phyloP scores from a whole-genome alignment of 2,329 filamentous ascomycete species.

The Onygenales sp. region DNA sequence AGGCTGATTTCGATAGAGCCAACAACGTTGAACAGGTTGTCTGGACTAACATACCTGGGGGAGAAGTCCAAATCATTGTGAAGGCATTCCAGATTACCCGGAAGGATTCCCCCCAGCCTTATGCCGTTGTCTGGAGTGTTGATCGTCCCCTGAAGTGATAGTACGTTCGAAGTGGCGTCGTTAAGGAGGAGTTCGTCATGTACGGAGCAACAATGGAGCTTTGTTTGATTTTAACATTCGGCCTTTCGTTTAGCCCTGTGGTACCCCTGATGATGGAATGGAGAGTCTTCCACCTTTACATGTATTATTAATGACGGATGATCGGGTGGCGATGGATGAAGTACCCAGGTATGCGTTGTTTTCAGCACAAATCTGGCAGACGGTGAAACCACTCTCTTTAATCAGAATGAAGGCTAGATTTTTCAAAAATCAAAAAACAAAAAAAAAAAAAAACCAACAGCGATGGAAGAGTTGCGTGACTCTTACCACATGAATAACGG shows the following conservation, averaged over 20 bases:
- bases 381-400: neutral
- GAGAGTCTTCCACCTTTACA: neutral
- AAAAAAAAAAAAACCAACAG: too few species aligned
- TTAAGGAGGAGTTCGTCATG: too few species aligned
- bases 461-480: too few species aligned
- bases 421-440: too few species aligned
- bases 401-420: too few species aligned
- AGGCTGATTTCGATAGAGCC: slow-evolving; percentile 8
- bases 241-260: too few species aligned
- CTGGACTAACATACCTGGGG: slow-evolving; percentile 10
- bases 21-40: slow-evolving; percentile 17
- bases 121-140: slow-evolving; percentile 11
- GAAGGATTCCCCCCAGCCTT: slow-evolving; percentile 6
- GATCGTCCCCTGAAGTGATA: slow-evolving; percentile 5
- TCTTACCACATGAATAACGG: too few species aligned
- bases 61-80: slow-evolving; percentile 3
- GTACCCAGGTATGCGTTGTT: neutral
- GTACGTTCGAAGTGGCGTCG: too few species aligned
- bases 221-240: too few species aligned
- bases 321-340: neutral
- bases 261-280: neutral
- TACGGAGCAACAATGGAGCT: too few species aligned
- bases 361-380: neutral
- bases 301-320: neutral
- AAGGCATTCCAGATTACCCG: slow-evolving; percentile 6